Evolutionary conservation across 805 yeast species (phyloP), one percentile per base, ranked within the genome.

Genomic region (Wickerhamiella dianesei): DNA sequence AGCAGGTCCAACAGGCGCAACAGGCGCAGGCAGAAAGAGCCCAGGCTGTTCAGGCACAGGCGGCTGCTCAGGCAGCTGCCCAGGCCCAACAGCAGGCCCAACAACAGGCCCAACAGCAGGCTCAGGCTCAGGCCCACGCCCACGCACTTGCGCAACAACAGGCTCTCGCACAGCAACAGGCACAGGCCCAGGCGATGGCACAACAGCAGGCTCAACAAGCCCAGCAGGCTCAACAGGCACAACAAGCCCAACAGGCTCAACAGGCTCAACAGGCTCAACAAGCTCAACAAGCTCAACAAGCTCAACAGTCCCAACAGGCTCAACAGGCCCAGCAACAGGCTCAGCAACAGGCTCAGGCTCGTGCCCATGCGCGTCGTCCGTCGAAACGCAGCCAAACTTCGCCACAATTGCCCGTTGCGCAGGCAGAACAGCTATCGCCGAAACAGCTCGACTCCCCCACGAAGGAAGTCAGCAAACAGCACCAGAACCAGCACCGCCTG

Each of bases 401-500:
- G 9, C 32, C 32, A 6, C 32, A 25, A 12, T 25, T 25, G 32
- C 32, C 32, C 32, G 12, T 12, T 6, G 32, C 32, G 32, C 32
- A 25, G 32, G 32, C 32, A 6, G 32, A 25, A 12, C 32, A 25
- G 32, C 12, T 25, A 25, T 25, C 32, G 17, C 39, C 39, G 17
- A 36, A n/a, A 36, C 19, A 36, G 19, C 5, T 36, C 39, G 39
- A 36, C 14, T 5, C 39, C 39, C 17, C 19, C 22, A 37, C 32
- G 12, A 21, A 21, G n/a, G 46, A 47, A 22, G 43, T 45, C 37
- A 49, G 45, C 32, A 46, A 48, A 39, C 50, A 50, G 40, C 54
- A 53, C 19, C 19, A 43, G 3, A 48, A 50, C 47, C 56, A 53
- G 48, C 56, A 47, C 29, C 49, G 51, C 18, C 46, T 54, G 50